Conservation (phyloP, 208 protist species). For the Trypanosoma scelopori region DNA sequence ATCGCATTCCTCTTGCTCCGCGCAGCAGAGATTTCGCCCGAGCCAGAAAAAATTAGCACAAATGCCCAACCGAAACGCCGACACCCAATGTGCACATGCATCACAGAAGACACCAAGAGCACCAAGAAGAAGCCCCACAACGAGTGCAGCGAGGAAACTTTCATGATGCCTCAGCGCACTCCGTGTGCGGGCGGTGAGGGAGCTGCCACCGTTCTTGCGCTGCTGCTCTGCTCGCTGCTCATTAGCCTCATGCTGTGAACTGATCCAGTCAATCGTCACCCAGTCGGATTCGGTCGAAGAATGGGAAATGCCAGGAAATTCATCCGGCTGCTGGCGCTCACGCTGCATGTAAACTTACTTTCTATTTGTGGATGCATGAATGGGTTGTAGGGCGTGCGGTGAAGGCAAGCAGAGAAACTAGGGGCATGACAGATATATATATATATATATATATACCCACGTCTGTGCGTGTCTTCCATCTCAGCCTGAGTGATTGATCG, state of each 20-base stretch:
- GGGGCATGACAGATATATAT: background rate
- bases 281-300: constrained; percentile 50
- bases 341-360: constrained; percentile 7
- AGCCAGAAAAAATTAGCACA: constrained; percentile 73
- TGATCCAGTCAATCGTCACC: constrained; percentile 71
- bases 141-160: constrained; percentile 42
- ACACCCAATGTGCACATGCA: constrained; percentile 66
- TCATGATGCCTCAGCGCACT: constrained; percentile 35
- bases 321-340: background rate
- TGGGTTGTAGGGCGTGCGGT: background rate
- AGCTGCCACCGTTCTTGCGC: background rate
- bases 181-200: constrained; percentile 3
- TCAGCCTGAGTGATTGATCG: background rate
- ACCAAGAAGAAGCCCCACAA: constrained; percentile 47
- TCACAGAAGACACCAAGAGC: constrained; percentile 62
- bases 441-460: no score
- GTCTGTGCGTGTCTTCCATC: background rate
- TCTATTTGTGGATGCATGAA: background rate
- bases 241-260: constrained; percentile 41
- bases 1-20: constrained; percentile 35
- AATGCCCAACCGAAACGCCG: constrained; percentile 49
- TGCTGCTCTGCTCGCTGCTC: constrained; percentile 32
- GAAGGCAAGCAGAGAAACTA: background rate
- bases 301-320: constrained; percentile 25
- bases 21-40: constrained; percentile 48